A percentile compares a stretch with the other conserved stretches of the same genome.
Evolutionary conservation across 768 basidiomycete species (phyloP).

Genomic region (Suillus ampliporus): DNA sequence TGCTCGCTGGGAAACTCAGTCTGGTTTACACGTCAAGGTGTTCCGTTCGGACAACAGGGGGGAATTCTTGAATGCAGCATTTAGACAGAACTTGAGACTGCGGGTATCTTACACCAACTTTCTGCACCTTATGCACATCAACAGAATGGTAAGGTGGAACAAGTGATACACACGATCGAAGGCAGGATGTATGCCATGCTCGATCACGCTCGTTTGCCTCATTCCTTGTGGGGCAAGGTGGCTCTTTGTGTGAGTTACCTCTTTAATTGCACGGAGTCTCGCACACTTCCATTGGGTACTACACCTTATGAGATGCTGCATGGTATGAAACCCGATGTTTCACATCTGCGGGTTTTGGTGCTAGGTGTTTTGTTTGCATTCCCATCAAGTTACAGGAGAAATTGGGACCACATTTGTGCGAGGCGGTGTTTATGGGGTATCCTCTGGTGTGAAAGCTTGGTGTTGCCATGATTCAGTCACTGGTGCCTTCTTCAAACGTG

Average conservation of each 20-base stretch:
- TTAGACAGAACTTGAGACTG: neutral
- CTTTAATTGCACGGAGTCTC: neutral
- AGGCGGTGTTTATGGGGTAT: too few species aligned
- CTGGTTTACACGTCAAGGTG: neutral
- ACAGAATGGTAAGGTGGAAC: neutral
- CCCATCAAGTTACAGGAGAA: too few species aligned
- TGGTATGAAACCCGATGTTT: too few species aligned
- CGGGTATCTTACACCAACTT: conserved; percentile 27
- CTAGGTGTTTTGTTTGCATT: too few species aligned
- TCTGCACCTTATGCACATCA: conserved; percentile 15
- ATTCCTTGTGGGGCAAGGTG: neutral
- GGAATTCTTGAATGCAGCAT: neutral
- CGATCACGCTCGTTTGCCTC: neutral
- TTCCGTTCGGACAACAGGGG: neutral
- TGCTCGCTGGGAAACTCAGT: neutral
- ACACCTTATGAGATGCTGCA: too few species aligned
- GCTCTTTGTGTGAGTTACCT: neutral
- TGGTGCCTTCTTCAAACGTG: too few species aligned
- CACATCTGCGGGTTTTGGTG: too few species aligned
- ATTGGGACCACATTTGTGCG: too few species aligned
- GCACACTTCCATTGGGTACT: accelerated
- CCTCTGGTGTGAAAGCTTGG: too few species aligned
- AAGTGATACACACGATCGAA: neutral
- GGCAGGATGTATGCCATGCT: neutral
- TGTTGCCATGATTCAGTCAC: too few species aligned